A percentile compares a stretch with the other conserved stretches of the same genome.
Conservation (phyloP, 352 stramenopile genomes). For the Globisporangium megalacanthum region DNA sequence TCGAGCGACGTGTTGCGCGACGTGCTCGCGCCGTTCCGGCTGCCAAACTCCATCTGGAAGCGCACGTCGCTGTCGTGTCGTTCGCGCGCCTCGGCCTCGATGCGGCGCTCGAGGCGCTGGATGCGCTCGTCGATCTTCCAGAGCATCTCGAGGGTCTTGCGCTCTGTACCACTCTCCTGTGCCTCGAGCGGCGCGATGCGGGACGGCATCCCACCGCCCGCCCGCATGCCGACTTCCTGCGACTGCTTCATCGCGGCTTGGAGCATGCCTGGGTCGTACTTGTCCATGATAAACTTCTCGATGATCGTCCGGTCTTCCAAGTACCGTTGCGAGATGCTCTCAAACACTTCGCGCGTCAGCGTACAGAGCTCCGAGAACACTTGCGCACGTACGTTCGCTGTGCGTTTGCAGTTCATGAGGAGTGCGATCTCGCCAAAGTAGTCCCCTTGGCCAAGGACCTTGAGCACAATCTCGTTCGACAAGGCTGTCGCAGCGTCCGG, state of each 20-base stretch:
- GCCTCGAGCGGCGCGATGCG: conserved; percentile 5
- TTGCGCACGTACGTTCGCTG: conserved; percentile 64
- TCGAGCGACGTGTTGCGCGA: conserved; percentile 7
- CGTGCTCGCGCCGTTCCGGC: conserved; percentile 2
- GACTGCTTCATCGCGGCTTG: conserved; percentile 74
- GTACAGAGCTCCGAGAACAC: conserved; percentile 76
- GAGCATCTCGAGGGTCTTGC: conserved; percentile 31
- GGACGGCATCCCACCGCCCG: conserved; percentile 9
- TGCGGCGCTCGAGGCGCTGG: conserved; percentile 34
- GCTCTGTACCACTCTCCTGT: not conserved
- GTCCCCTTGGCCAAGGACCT: conserved; percentile 61
- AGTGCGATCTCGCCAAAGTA: conserved; percentile 82
- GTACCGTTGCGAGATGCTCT: conserved; percentile 69
- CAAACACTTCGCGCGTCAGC: conserved; percentile 68
- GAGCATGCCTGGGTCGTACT: conserved; percentile 72
- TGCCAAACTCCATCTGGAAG: conserved; percentile 22
- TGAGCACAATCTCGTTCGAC: conserved; percentile 58
- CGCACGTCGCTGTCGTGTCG: conserved; percentile 45
- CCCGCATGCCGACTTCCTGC: conserved; percentile 54
- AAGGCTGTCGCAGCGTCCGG: not conserved
- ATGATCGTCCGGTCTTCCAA: conserved; percentile 75
- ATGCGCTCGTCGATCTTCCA: conserved; percentile 47
- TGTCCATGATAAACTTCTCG: conserved; percentile 84
- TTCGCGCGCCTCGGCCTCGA: conserved; percentile 42
- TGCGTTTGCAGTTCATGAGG: conserved; percentile 83